Conservation (phyloP, 768 basidiomycete species). For the Tricholoma sp. region DNA sequence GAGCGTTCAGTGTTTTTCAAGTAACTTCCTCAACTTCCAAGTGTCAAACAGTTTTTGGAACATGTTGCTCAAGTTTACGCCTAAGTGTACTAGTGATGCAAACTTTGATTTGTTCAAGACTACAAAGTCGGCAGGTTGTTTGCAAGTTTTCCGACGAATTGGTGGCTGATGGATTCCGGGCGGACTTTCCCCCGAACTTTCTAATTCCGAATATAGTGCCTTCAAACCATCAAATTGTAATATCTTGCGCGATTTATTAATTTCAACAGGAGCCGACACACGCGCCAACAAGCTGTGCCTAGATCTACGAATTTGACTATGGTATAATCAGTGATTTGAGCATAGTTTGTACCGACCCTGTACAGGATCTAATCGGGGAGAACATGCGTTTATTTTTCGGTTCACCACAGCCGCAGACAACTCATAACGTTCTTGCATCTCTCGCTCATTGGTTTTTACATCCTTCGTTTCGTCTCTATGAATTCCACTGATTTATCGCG, state of each 20-base stretch:
- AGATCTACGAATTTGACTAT: slow-evolving; percentile 24
- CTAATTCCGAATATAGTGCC: too few relatives aligned
- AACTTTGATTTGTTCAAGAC: too few relatives aligned
- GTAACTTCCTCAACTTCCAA: too few relatives aligned
- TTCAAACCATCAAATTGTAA: too few relatives aligned
- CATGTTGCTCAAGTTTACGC: too few relatives aligned
- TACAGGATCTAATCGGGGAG: slow-evolving; percentile 3
- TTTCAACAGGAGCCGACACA: not conserved
- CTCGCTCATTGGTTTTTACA: slow-evolving; percentile 13
- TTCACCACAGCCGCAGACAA: slow-evolving; percentile 6
- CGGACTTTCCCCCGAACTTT: too few relatives aligned
- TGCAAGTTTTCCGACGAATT: too few relatives aligned
- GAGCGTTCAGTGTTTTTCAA: too few relatives aligned
- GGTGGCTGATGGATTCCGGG: too few relatives aligned
- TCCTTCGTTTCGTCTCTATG: slow-evolving; percentile 10
- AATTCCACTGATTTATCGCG: slow-evolving; percentile 18
- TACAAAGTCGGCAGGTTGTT: too few relatives aligned
- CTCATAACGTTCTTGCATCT: slow-evolving; percentile 4
- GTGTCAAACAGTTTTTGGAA: too few relatives aligned
- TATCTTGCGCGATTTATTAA: not conserved
- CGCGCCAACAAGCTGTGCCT: slow-evolving; percentile 22
- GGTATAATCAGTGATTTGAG: not conserved
- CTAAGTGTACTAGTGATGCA: too few relatives aligned
- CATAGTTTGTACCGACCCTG: slow-evolving; percentile 4
- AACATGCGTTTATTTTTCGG: slow-evolving; percentile 13